Base-by-base conservation (phyloP, 2,329 filamentous ascomycete genomes). In the Fusarium miscanthi region DNA sequence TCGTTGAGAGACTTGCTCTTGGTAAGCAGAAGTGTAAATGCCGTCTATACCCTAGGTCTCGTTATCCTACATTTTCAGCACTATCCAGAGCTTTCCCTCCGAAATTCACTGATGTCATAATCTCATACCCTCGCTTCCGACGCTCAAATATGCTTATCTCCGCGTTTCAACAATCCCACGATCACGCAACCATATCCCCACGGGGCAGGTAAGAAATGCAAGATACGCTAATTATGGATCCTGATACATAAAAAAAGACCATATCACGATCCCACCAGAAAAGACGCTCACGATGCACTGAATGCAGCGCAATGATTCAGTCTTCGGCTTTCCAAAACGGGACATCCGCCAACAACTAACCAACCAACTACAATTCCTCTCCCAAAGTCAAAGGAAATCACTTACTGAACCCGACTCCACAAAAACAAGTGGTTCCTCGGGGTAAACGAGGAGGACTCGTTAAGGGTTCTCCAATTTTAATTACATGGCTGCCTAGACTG, bases 391-490 rank as follows among this genome's bases (percentile, higher is more conserved):
- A 40, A 27, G 33, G 23, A 53, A 53, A 53, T 38, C 12, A 40
- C 13, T 53, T 45, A 10, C 27, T 53, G 31, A 35, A 5, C 4
- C 8, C 11, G 49, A 48, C 31, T 41, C 42, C 53, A 61, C 35
- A 40, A 27, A 37, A 63, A 48, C 31, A 37, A 37, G 38, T 61
- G 58, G 51, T 46, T 21, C 43, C 38, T 49, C 43, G 43, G 31
- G 60, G 37, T 42, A 43, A 41, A 27, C 25, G 23, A 43, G 53
- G 53, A 63, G 37, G 30, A 60, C 53, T 37, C n/a, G n/a, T n/a
- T 16, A n/a, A 46, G 10, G 11, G 12, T 62, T 59, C 54, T 42
- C 60, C 60, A 63, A 49, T 63, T 60, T 63, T 49, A 59, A 42
- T 63, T 46, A 33, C 6, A 25, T 19, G 43, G 25, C 27, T 61